These are phyloP conservation scores for Mycena polygramma DNA, from an alignment of 768 basidiomycete genomes.

Conservation along the genomic window DNA sequence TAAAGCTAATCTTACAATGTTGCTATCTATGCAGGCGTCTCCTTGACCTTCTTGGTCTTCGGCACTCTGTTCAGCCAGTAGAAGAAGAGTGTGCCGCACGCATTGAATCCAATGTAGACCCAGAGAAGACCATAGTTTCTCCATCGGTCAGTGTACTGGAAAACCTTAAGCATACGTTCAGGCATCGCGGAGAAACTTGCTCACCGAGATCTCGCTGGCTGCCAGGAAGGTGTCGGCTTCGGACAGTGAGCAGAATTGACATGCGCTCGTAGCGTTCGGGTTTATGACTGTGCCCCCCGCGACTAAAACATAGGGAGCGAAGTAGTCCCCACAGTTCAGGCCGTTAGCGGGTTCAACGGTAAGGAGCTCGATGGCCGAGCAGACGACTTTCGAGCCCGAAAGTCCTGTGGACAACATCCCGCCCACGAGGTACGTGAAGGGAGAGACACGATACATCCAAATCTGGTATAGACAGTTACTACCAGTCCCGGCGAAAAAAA, in stretches of 20 bases:
- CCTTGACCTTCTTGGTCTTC: slow-evolving; percentile 32
- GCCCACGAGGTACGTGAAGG: slow-evolving; percentile 51
- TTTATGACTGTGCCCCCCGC: slow-evolving; percentile 72
- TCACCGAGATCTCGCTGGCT: slow-evolving; percentile 67
- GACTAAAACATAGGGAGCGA: slow-evolving; percentile 60
- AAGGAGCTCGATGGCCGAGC: slow-evolving; percentile 67
- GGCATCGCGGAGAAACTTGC: slow-evolving; percentile 62
- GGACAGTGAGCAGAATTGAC: slow-evolving; percentile 70
- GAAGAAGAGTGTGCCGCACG: slow-evolving; percentile 45
- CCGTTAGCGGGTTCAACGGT: slow-evolving; percentile 66
- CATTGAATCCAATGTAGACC: slow-evolving; percentile 64
- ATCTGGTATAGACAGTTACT: slow-evolving; percentile 39
- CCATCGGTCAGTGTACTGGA: slow-evolving; percentile 65
- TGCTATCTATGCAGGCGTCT: background rate
- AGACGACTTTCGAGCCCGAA: slow-evolving; percentile 53
- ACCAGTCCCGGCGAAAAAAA: background rate
- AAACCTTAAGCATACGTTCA: slow-evolving; percentile 57
- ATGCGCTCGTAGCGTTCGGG: slow-evolving; percentile 64
- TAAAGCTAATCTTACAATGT: too few relatives aligned
- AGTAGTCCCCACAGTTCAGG: slow-evolving; percentile 65
- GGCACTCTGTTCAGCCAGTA: slow-evolving; percentile 36
- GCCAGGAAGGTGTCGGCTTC: slow-evolving; percentile 72
- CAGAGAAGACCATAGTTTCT: slow-evolving; percentile 66
- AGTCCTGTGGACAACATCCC: slow-evolving; percentile 46
- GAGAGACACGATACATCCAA: slow-evolving; percentile 55